A percentile compares a stretch with the other conserved stretches of the same genome.
Conservation (phyloP, 805 yeast species). For the Dipodascus geniculatus region DNA sequence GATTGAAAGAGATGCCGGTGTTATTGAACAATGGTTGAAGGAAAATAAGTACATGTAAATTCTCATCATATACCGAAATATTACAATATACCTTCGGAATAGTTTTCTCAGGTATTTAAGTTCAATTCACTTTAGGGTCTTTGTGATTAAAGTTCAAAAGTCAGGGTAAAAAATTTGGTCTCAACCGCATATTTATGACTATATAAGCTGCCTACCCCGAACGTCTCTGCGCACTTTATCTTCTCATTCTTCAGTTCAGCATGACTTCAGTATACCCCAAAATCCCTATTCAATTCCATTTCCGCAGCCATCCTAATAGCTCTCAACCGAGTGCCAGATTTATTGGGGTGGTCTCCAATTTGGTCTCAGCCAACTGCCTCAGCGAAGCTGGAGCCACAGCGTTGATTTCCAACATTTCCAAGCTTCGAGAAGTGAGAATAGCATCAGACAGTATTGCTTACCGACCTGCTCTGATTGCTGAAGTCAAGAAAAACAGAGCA, state of each 20-base stretch:
- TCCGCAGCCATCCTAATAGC: background rate
- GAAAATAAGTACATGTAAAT: constrained; percentile 34
- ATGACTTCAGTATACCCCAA: background rate
- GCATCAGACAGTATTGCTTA: background rate
- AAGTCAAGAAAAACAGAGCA: background rate
- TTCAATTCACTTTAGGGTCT: too few species aligned
- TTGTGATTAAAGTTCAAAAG: too few species aligned
- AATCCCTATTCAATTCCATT: background rate
- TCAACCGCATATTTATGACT: too few species aligned
- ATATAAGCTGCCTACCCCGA: too few species aligned
- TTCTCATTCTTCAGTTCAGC: too few species aligned
- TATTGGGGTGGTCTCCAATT: background rate
- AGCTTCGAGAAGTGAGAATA: background rate
- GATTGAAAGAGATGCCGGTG: constrained; percentile 34
- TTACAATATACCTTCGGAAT: too few species aligned
- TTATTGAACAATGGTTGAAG: constrained; percentile 39
- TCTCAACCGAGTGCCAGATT: background rate
- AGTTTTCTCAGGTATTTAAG: too few species aligned
- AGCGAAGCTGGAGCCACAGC: background rate
- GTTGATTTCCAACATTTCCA: background rate
- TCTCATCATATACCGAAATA: too few species aligned
- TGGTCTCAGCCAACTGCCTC: background rate
- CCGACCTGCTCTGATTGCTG: background rate
- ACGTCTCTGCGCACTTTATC: too few species aligned
- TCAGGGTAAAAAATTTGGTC: too few species aligned